Base-by-base conservation (phyloP, 2,329 filamentous ascomycete species). In the Scedosporium boydii region DNA sequence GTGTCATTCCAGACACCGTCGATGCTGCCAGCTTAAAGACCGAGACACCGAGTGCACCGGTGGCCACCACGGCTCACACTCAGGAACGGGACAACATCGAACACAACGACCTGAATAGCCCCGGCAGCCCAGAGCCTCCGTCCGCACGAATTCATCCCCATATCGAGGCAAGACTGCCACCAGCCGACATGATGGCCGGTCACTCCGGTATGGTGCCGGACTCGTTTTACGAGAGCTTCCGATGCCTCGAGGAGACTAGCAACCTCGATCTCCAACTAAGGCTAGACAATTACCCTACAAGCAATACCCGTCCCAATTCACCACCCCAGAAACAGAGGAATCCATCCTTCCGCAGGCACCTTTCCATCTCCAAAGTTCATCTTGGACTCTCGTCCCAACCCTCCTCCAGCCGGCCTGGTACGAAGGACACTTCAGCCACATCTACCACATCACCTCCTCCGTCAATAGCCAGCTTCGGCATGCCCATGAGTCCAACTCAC, bases 211-310 rank as follows among this genome's bases (percentile, higher is more conserved):
- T 64, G 34, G 69, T 82, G 67, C 74, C 82, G 42, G 79, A 83
- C 59, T 82, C 82, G 1, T 77, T 89, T 63, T 83, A 85, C 59
- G 85, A 91, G 65, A 87, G 81, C 69, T 88, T 91, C 67, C 81
- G 86, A 58, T 91, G 88, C 87, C 76, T 91, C 27, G 88, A 92
- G 34, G 87, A 90, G 63, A 86, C 90, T 61, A 82, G 87, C 18
- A 83, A 89, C 60, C 76, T 93, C 38, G 88, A 93, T 68, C 73
- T 88, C 26, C 79, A 82, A 55, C 78, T 93, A 44, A 81, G 80
- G 44, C 74, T 91, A 38, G 87, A 91, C 69, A 86, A 90, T 70
- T 89, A 90, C 69, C 67, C 72, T 66, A 72, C 76, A 59, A 74
- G 71, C 65, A 80, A 80, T 65, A 75, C 74, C 64, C 26, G 41